Evolutionary conservation across 106 monocot species (phyloP), one percentile per base, ranked within the genome.

Genomic region (Ottelia alismoides): DNA sequence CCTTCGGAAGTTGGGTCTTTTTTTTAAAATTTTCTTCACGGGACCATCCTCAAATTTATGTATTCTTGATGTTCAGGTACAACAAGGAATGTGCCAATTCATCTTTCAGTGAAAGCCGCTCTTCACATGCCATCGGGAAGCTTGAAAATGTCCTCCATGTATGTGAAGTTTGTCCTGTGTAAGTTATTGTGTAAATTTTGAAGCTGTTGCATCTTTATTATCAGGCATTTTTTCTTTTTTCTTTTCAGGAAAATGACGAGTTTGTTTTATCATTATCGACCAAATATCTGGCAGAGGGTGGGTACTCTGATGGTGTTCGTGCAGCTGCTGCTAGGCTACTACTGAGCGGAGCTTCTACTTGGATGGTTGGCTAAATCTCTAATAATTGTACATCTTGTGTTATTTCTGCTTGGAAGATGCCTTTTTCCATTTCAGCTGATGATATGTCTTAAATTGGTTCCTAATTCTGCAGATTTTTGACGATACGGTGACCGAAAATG

Each of bases 181-280:
- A n/a, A n/a, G n/a, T n/a, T n/a, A n/a, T n/a, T n/a, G n/a, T n/a
- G n/a, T n/a, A n/a, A n/a, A n/a, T n/a, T n/a, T n/a, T n/a, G n/a
- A n/a, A n/a, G n/a, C n/a, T n/a, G n/a, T n/a, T n/a, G n/a, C n/a
- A n/a, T n/a, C n/a, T n/a, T n/a, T n/a, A n/a, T n/a, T n/a, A n/a
- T n/a, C n/a, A n/a, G n/a, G n/a, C n/a, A n/a, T n/a, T n/a, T 2
- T 30, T 28, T 10, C 17, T 28, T 54, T 51, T 55, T 49, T 47
- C 51, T 65, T 32, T 30, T 21, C 74, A 96, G 96, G 89, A 96
- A 28, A 84, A 88, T 68, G 96, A 89, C 61, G 89, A 89, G 16
- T 89, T 96, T 57, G 85, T 82, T 25, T 81, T 85, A 57, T 77
- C 78, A 46, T 53, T 89, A 55, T 85, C 83, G 28, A 89, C 85